Base-by-base conservation (phyloP, 306 rosid species). In the Trifolium pratense region DNA sequence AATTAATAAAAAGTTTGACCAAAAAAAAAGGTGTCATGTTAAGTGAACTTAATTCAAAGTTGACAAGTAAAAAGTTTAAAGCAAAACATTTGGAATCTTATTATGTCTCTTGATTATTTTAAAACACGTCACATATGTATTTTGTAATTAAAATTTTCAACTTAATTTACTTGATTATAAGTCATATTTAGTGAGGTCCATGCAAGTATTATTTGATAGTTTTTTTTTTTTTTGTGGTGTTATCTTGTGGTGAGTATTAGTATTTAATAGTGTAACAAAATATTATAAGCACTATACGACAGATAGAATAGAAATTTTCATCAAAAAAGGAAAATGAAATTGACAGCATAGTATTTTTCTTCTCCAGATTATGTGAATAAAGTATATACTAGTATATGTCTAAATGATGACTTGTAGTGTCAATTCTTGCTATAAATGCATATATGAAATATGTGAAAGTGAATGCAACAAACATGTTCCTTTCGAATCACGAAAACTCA, bases 401-500 rank as follows among this genome's bases (percentile, higher is more conserved):
- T 1, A 53, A 53, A 53, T 18, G 5, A 3, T 53, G 15, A 53
- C 31, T 53, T 9, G 14, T 53, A 26, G 25, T 20, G 59, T 48
- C 55, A 48, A 48, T 48, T 48, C 20, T 48, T 48, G 20, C 55
- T 48, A 48, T n/a, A n/a, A 48, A 48, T 48, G 55, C 55, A 7
- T 48, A 6, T 6, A 48, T 12, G 59, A 52, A 18, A 58, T 17
- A 76, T 34, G n/a, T 58, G 63, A 59, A 69, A 53, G 57, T 64
- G 29, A 52, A 36, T 52, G 61, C 78, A 59, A 48, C 63, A 58
- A 34, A 57, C 57, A 49, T 15, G 29, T 80, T 73, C 66, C 80
- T 80, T 83, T 14, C 2, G 14, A 76, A 53, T 15, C 75, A 80
- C 82, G 82, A 76, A 80, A 76, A 55, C 45, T n/a, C 46, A 60